These are phyloP conservation scores for Vitis labrusca DNA, from an alignment of 164 flowering plant species.

Conservation along the genomic window DNA sequence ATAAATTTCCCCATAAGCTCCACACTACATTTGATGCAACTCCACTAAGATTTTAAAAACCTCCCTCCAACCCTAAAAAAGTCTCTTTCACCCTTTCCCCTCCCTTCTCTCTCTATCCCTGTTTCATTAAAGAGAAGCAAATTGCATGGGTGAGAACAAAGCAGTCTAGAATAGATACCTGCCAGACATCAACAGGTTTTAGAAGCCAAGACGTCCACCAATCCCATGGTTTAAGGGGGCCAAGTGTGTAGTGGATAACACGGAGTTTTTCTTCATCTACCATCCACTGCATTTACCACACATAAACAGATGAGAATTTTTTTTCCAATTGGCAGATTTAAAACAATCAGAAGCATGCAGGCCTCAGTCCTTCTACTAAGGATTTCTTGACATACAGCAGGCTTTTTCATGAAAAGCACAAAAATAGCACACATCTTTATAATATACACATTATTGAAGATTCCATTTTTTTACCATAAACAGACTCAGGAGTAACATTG, in stretches of 20 bases:
- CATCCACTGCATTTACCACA: constrained; percentile 82
- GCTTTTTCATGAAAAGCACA: too few relatives aligned
- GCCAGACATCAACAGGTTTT: constrained; percentile 98
- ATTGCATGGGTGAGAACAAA: neutral
- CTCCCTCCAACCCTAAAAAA: too few relatives aligned
- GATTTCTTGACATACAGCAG: too few relatives aligned
- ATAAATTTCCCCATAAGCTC: neutral
- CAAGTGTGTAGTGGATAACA: constrained; percentile 98
- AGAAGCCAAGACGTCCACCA: constrained; percentile 99
- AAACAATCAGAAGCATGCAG: too few relatives aligned
- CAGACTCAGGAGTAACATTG: too few relatives aligned
- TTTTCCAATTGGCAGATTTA: too few relatives aligned
- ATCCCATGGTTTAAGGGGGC: constrained; percentile 99
- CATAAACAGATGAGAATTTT: constrained; percentile 1
- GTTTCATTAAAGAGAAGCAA: neutral
- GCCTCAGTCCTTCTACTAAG: too few relatives aligned
- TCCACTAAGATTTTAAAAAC: too few relatives aligned
- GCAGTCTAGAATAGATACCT: constrained; percentile 43
- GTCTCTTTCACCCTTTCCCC: neutral
- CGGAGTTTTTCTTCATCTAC: constrained; percentile 88
- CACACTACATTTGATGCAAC: too few relatives aligned
- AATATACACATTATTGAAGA: too few relatives aligned
- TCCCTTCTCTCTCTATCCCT: neutral
- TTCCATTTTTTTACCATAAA: too few relatives aligned
- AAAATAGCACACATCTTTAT: too few relatives aligned